Conservation (phyloP, 257 asterid genomes). For the Schizonepeta tenuifolia region DNA sequence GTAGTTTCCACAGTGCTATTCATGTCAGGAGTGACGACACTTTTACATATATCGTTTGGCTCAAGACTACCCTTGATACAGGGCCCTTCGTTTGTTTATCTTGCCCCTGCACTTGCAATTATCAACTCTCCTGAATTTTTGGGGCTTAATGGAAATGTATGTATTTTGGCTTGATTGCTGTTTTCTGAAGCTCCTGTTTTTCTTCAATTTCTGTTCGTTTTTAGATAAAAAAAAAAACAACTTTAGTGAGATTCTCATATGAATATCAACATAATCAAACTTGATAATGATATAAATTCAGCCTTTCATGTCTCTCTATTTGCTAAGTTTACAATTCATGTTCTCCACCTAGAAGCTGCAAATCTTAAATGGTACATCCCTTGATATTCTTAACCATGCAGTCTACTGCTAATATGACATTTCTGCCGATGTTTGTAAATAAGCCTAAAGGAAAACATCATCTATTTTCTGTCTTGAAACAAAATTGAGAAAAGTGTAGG, state of each 20-base stretch:
- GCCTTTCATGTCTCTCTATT: neutral
- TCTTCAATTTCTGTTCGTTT: neutral
- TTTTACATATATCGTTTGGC: slow-evolving; percentile 85
- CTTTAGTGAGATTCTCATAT: slow-evolving; percentile 2
- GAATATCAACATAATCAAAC: neutral
- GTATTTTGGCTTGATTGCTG: slow-evolving; percentile 33
- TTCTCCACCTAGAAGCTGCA: neutral
- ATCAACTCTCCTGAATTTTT: slow-evolving; percentile 89
- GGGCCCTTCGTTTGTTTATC: slow-evolving; percentile 97
- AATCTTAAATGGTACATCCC: neutral
- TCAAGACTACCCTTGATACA: slow-evolving; percentile 97
- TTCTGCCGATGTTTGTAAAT: neutral
- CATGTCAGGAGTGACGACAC: slow-evolving; percentile 90
- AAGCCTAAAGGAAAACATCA: neutral
- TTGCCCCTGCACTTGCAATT: slow-evolving; percentile 95
- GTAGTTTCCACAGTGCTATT: slow-evolving; percentile 92
- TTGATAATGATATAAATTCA: neutral
- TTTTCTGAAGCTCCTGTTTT: neutral
- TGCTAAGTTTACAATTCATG: neutral
- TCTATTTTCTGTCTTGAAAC: neutral
- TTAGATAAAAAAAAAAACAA: neutral
- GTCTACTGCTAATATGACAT: neutral
- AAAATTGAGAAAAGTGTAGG: neutral
- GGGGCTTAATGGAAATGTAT: slow-evolving; percentile 83
- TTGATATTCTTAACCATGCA: neutral